phyloP scores from a whole-genome alignment of 1,139 yeast genomes.

The Kurtzmaniella natalensis region DNA sequence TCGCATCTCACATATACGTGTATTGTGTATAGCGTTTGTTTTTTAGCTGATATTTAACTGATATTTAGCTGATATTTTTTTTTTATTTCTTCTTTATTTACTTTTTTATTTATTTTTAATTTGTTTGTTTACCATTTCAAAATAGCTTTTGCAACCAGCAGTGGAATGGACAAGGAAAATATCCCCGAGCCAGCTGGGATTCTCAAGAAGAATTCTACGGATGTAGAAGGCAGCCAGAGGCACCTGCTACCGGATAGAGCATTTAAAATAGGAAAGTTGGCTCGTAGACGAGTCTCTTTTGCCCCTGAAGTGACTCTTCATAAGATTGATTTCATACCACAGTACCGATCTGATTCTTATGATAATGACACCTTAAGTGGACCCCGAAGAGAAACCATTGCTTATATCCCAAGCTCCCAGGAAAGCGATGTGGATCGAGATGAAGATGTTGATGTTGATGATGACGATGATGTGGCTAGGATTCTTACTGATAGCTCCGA shows the following conservation, averaged over 20 bases:
- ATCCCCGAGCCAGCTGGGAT: conserved; percentile 2
- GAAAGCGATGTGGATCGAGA: conserved; percentile 14
- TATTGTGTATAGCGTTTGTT: too few relatives aligned
- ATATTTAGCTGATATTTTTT: too few relatives aligned
- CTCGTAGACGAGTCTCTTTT: conserved; percentile 59
- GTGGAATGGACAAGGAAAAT: conserved; percentile 4
- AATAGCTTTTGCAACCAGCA: not conserved
- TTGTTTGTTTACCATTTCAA: conserved; percentile 1
- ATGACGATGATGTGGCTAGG: conserved; percentile 13
- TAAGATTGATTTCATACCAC: conserved; percentile 51
- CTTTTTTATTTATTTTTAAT: too few relatives aligned
- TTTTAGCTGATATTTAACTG: too few relatives aligned
- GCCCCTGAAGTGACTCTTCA: conserved; percentile 76
- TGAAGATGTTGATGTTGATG: conserved; percentile 12
- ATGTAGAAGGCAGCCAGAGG: not conserved
- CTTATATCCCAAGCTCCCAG: conserved; percentile 14
- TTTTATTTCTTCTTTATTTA: too few relatives aligned
- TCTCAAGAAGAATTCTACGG: not conserved
- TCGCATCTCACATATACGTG: too few relatives aligned
- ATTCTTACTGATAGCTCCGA: conserved; percentile 16
- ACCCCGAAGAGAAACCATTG: conserved; percentile 37
- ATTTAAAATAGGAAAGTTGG: conserved; percentile 1
- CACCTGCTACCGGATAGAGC: not conserved
- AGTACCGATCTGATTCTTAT: conserved; percentile 12
- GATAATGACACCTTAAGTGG: conserved; percentile 12